Conservation (phyloP, 345 rosid species). For the Eucalyptus tenuipes region DNA sequence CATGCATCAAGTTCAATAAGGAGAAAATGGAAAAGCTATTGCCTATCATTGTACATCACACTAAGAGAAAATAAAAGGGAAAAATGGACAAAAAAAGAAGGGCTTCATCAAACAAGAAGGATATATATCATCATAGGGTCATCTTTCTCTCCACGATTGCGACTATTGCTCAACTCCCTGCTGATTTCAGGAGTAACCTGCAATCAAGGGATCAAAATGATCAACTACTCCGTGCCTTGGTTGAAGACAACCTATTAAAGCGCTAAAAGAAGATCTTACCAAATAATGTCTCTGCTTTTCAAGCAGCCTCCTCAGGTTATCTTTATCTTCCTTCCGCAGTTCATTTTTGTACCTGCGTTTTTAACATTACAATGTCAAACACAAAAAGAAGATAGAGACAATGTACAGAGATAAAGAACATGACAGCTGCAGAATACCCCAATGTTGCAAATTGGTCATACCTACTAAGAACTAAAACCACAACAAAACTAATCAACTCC, state of each 20-base stretch:
- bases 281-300: constrained; percentile 60
- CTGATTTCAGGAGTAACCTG: constrained; percentile 83
- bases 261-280: constrained; percentile 26
- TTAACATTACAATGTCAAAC: not conserved
- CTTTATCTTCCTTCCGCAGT: constrained; percentile 71
- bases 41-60: not conserved
- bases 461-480: not conserved
- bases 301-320: constrained; percentile 47
- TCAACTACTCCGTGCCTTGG: not conserved
- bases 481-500: not conserved
- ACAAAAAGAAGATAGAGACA: not conserved
- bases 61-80: not conserved
- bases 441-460: not conserved
- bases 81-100: not conserved
- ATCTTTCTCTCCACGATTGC: constrained; percentile 87
- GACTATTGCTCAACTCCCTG: constrained; percentile 66
- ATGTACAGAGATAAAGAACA: not conserved
- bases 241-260: not conserved
- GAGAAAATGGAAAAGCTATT: not conserved
- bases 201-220: not conserved
- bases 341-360: constrained; percentile 70
- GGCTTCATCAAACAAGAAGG: constrained; percentile 25
- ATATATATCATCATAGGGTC: constrained; percentile 60
- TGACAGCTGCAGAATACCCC: not conserved
- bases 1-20: not conserved